These are phyloP conservation scores for Monosporascus sp. DNA, from an alignment of 2,329 filamentous ascomycete genomes.

Conservation along the genomic window DNA sequence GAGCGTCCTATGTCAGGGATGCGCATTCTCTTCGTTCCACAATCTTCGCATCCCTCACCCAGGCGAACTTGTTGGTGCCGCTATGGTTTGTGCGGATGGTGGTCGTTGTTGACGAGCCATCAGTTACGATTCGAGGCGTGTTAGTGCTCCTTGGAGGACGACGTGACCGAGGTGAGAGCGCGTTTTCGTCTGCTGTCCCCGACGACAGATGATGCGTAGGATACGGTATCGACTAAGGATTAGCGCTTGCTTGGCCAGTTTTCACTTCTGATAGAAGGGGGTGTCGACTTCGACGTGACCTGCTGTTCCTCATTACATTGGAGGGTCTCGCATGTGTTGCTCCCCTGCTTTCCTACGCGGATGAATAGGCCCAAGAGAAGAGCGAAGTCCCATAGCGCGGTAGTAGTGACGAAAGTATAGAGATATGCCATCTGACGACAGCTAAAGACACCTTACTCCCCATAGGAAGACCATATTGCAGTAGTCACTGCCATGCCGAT, in stretches of 20 bases:
- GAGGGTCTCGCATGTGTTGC: background rate
- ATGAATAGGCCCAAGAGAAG: constrained; percentile 26
- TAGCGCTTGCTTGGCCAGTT: constrained; percentile 26
- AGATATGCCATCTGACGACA: constrained; percentile 23
- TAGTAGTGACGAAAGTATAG: constrained; percentile 25
- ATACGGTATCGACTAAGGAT: constrained; percentile 22
- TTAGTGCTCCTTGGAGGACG: constrained; percentile 19
- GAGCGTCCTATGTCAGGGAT: constrained; percentile 14
- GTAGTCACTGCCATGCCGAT: constrained; percentile 27
- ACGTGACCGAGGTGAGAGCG: constrained; percentile 19
- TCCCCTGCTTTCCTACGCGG: constrained; percentile 24
- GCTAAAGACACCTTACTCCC: constrained; percentile 10
- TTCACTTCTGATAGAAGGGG: constrained; percentile 6
- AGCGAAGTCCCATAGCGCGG: constrained; percentile 22
- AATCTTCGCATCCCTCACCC: constrained; percentile 29
- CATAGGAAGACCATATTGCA: constrained; percentile 28
- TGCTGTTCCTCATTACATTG: constrained; percentile 4
- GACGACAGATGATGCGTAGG: constrained; percentile 6
- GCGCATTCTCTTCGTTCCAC: constrained; percentile 22
- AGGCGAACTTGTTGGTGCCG: constrained; percentile 22
- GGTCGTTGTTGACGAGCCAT: constrained; percentile 14
- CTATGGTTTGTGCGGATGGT: constrained; percentile 17
- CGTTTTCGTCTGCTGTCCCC: constrained; percentile 13
- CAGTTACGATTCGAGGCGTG: constrained; percentile 10
- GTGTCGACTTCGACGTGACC: background rate